These are phyloP conservation scores for Dryas octopetala DNA, from an alignment of 306 rosid genomes.

Conservation along the genomic window DNA sequence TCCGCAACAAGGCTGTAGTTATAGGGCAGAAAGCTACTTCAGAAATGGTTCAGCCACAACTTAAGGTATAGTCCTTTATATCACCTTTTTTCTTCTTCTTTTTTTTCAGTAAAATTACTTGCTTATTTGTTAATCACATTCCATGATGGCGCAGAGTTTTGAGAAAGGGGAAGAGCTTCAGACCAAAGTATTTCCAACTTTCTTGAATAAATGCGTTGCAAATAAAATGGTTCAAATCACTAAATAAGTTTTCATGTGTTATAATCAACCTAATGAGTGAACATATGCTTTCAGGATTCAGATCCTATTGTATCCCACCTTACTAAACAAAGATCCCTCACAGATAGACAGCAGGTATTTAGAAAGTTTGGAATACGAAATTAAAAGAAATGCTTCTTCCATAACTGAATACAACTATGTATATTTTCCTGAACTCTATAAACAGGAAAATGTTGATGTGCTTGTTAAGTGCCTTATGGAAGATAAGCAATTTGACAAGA, in stretches of 20 bases:
- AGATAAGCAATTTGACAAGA: conserved; percentile 69
- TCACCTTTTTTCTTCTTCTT: conserved; percentile 2
- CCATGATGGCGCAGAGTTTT: conserved; percentile 44
- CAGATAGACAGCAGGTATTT: conserved; percentile 83
- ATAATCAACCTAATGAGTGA: conserved; percentile 19
- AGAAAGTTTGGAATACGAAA: conserved; percentile 9
- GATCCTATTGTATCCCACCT: conserved; percentile 45
- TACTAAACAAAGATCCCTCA: conserved; percentile 71
- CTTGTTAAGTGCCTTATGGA: conserved; percentile 76
- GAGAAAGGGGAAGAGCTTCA: conserved; percentile 52
- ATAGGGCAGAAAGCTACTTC: conserved; percentile 42
- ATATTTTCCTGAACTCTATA: conserved; percentile 1
- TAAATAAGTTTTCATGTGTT: neutral
- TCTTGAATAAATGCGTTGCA: conserved; percentile 1
- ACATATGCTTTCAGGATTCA: conserved; percentile 53
- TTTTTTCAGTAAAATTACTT: neutral
- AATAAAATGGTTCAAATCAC: neutral
- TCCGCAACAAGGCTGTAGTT: conserved; percentile 45
- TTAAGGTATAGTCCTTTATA: conserved; percentile 45
- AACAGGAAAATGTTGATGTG: conserved; percentile 78
- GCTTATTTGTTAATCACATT: conserved; percentile 23
- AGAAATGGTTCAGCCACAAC: conserved; percentile 29
- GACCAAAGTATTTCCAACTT: conserved; percentile 43
- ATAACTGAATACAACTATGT: neutral
- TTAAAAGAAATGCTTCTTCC: neutral